phyloP scores from a whole-genome alignment of 2,329 filamentous ascomycete genomes.

The Apiospora saccharicola region DNA sequence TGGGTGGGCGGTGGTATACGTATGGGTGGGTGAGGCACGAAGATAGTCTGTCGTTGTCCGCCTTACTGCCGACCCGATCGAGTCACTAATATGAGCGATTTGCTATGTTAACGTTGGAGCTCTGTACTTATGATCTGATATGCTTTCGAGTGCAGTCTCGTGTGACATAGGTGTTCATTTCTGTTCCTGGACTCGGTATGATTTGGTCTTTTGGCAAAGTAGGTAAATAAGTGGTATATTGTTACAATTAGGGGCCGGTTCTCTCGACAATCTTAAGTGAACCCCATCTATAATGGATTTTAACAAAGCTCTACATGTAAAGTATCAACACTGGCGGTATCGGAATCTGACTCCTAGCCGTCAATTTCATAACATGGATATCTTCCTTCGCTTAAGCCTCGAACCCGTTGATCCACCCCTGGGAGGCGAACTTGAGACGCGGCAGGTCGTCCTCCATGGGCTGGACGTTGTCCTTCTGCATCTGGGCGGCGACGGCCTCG shows the following conservation, averaged over 20 bases:
- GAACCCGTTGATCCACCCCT: constrained; percentile 22
- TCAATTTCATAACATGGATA: not conserved
- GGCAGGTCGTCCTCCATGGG: constrained; percentile 59
- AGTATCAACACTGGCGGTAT: not conserved
- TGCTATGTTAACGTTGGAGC: not conserved
- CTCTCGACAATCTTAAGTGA: not conserved
- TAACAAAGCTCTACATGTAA: not conserved
- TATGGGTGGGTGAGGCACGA: not conserved
- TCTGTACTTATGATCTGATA: not conserved
- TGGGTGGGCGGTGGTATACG: not conserved
- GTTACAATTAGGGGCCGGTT: not conserved
- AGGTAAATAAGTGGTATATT: no score
- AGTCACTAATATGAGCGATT: not conserved
- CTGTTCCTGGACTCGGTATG: not conserved
- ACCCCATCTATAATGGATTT: not conserved
- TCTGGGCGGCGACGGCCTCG: constrained; percentile 71
- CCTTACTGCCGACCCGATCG: not conserved
- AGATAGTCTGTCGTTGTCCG: not conserved
- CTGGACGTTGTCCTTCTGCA: constrained; percentile 66
- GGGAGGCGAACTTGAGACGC: not conserved
- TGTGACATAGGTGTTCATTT: not conserved
- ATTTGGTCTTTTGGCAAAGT: not conserved
- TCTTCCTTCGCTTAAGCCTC: not conserved
- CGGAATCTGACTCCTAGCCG: no score
- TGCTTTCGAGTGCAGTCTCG: not conserved